A percentile compares a stretch with the other conserved stretches of the same genome.
These are phyloP conservation scores for Mycena citricolor DNA, from an alignment of 1,284 basidiomycete species.

Conservation along the genomic window DNA sequence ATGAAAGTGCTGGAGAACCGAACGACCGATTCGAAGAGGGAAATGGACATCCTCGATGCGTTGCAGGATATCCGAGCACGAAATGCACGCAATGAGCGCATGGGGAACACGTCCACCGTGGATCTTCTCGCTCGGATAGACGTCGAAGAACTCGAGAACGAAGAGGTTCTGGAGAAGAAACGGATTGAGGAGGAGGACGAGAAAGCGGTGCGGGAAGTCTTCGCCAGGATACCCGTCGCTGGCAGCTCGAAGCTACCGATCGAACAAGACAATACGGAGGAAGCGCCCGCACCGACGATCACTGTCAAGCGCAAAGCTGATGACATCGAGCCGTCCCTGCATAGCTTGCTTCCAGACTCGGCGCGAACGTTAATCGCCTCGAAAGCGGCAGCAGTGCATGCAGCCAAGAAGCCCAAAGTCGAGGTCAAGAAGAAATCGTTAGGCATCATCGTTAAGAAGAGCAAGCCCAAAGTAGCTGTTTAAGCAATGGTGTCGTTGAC, in stretches of 20 bases:
- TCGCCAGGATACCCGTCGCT: constrained; percentile 66
- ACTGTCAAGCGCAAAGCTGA: constrained; percentile 82
- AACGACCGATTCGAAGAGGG: constrained; percentile 88
- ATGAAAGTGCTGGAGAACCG: constrained; percentile 96
- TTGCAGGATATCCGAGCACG: constrained; percentile 91
- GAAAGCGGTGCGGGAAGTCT: constrained; percentile 81
- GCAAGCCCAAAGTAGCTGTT: constrained; percentile 27
- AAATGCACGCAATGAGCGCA: constrained; percentile 88
- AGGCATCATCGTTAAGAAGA: constrained; percentile 73
- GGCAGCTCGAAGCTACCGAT: constrained; percentile 29
- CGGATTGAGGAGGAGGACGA: constrained; percentile 90
- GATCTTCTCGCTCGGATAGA: constrained; percentile 60
- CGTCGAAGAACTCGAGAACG: constrained; percentile 65
- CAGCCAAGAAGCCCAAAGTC: constrained; percentile 64
- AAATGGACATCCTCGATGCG: constrained; percentile 98
- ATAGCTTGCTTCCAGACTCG: constrained; percentile 72
- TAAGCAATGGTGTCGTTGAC: no score
- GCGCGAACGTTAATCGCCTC: constrained; percentile 63
- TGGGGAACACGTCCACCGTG: constrained; percentile 53
- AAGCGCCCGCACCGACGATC: constrained; percentile 36
- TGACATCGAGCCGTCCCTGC: constrained; percentile 65
- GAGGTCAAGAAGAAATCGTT: constrained; percentile 55
- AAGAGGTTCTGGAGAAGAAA: constrained; percentile 66
- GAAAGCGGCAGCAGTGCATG: constrained; percentile 41
- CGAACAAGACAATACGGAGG: constrained; percentile 30